Base-by-base conservation (phyloP, 2,329 filamentous ascomycete species). In the Chrysosporium queenslandicum region DNA sequence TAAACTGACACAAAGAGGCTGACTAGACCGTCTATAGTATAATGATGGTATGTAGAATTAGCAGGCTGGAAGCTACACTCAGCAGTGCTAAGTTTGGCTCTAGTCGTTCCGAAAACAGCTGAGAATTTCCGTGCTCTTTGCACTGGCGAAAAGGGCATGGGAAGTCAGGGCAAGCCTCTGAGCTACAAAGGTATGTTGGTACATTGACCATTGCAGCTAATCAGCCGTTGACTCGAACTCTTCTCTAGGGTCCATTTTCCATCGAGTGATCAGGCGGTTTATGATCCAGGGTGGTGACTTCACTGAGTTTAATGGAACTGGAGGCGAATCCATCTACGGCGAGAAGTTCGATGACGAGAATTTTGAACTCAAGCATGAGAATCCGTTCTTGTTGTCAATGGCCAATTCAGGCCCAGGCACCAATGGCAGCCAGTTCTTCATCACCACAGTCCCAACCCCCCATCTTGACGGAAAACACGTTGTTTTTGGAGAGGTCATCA, bases 221-320 rank as follows among this genome's bases (percentile, higher is more conserved):
- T 4, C 25, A 18, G 34, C n/a, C 16, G 11, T 39, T 23, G 34
- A 27, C 18, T 16, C 42, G 36, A 18, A 12, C 45, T 27, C n/a
- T 32, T 16, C 14, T 21, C 29, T 53, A 75, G 86, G 87, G 61
- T 94, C 87, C 56, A 76, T 75, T 61, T 97, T 98, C 77, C 91
- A 98, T 76, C 86, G 91, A 48, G 86, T 98, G 58, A 98, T 98
- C 75, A 96, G 96, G 77, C 81, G 87, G 64, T 98, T 98, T 73
- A 97, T 98, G 91, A 92, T 96, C 65, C 86, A 96, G 74, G 90
- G 92, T 66, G 91, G 92, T 71, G 92, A 97, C 71, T 98, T 98
- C 70, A 98, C 91, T 46, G 83, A 81, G 52, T 88, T 88, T 67
- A 91, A 97, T 67, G 92, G 91, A 59, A 97, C 91, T 23, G 91